These are phyloP conservation scores for Aureobasidium subglaciale DNA, from an alignment of 2,329 filamentous ascomycete species.

Conservation along the genomic window DNA sequence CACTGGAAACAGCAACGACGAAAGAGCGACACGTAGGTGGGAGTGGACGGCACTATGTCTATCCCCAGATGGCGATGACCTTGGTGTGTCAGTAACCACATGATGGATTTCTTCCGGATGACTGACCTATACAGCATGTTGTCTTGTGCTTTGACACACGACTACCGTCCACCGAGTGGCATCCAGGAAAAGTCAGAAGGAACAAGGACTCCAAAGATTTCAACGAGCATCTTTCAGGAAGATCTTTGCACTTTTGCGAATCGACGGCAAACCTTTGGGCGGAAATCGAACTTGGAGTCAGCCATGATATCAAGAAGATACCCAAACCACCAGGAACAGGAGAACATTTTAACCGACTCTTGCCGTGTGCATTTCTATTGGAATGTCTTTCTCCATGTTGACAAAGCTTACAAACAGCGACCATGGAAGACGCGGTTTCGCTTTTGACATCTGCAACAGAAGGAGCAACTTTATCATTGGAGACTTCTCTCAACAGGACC, in stretches of 20 bases:
- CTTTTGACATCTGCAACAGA: background rate
- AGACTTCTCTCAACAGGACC: background rate
- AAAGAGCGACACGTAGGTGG: background rate
- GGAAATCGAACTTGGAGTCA: background rate
- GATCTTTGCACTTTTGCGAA: background rate
- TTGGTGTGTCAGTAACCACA: background rate
- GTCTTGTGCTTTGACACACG: background rate
- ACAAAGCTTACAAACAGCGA: background rate
- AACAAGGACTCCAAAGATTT: background rate
- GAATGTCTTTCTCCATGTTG: background rate
- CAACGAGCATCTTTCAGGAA: no score
- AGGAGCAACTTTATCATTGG: background rate
- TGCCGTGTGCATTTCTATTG: constrained; percentile 8
- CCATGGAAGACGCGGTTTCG: background rate
- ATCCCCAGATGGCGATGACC: background rate
- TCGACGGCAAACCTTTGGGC: background rate
- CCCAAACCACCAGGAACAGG: background rate
- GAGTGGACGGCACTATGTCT: background rate
- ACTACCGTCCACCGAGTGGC: background rate
- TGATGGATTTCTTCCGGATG: background rate
- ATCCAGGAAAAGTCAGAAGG: background rate
- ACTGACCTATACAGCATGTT: background rate
- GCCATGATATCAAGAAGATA: background rate
- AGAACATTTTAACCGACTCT: constrained; percentile 7
- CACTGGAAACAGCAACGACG: background rate